Base-by-base conservation (phyloP, 129 eudicot genomes). In the Centella asiatica region DNA sequence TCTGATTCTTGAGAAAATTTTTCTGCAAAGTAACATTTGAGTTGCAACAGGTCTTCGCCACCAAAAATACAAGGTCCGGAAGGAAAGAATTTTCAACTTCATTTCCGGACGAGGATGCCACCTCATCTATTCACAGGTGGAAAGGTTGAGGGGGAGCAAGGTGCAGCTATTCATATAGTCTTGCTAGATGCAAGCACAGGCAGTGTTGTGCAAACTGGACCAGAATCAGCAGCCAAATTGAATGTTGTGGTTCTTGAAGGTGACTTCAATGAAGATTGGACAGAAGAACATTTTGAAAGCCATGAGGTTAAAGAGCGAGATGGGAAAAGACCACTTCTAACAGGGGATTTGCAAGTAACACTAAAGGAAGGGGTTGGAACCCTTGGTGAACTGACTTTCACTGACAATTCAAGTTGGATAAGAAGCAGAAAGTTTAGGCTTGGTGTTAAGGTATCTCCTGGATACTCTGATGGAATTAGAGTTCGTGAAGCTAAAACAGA, bases 41-140 rank as follows among this genome's bases (percentile, higher is more conserved):
- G 49, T 57, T 23, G 68, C 53, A 66, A 22, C 68, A 75, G 80
- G 51, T 67, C 80, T 67, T 79, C 80, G 44, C 84, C 84, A 13
- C 80, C 80, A 45, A 61, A 68, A 34, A 62, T 79, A 40, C 74
- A 74, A 75, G 72, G 69, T 60, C 57, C 77, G 7, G 77, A 75
- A 63, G 84, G 80, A 71, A 74, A 75, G 60, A 32, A 39, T 23
- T 47, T 70, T 31, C 84, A 79, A 52, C 84, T 79, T 48, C 71
- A 75, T 17, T 74, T 71, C 63, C 49, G 69, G 68, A 79, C 80
- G 33, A 75, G 75, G 74, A 79, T 79, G 84, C 84, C 84, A 57
- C 84, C 84, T 71, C 84, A 79, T 71, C 80, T 79, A 33, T 79
- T 79, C 67, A 79, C 84, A 33, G 84, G 84, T 28, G 84, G 80